Base-by-base conservation (phyloP, 2,329 filamentous ascomycete species). In the Apiospora rasikravindrae region DNA sequence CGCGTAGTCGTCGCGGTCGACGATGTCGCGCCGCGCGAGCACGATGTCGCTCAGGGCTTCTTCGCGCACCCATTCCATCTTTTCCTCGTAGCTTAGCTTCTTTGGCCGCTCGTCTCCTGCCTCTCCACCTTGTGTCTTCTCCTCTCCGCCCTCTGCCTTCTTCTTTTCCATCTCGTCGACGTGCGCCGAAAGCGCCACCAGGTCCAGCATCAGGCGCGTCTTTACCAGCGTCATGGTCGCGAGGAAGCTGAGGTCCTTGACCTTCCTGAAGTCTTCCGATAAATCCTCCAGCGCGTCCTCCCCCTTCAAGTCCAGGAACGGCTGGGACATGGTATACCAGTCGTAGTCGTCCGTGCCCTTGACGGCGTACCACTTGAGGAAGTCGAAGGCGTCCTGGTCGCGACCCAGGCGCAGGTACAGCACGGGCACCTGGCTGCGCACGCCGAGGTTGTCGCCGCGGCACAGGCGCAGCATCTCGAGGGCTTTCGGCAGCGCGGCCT, bases 231-330 rank as follows among this genome's bases (percentile, higher is more conserved):
- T 73, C n/a, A 77, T 29, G 68, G 67, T 67, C 14, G 51, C 71
- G 4, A 74, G 66, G 44, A 72, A 57, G 53, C 67, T 70, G 11
- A 75, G 45, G 37, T 74, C 67, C 10, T 40, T 37, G 3, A 70
- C 11, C 6, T 29, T 49, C 4, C 69, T 26, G 22, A 61, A 44
- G 29, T 37, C 61, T 0, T 14, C 26, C 4, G 70, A 47, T 37
- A 64, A 4, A n/a, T 45, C 37, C 76, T 89, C 87, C 79, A 94
- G 91, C 0, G 91, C 91, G 5, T 88, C 91, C 75, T 92, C 87
- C 19, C 93, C 81, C 78, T 92, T 88, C 73, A 90, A 85, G 70
- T 91, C 86, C 71, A 94, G 81, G 51, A 88, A 84, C 70, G 87
- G 86, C 78, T 92, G 88, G 75, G 71, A 68, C 42, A 45, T 42